phyloP scores from a whole-genome alignment of 2,329 filamentous ascomycete genomes.

The Botrytis cinerea region DNA sequence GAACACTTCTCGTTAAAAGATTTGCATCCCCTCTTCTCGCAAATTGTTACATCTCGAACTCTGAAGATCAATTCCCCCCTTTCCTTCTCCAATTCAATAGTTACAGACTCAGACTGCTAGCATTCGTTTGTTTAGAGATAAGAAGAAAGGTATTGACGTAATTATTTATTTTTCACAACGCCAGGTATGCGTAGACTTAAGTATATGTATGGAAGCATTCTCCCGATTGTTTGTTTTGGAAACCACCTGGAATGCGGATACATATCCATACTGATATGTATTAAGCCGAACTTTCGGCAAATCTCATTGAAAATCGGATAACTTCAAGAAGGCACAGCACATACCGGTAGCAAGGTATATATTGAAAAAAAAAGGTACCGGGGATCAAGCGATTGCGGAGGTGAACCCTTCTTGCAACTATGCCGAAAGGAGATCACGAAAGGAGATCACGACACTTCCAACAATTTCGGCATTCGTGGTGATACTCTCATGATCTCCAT shows the following conservation, averaged over 20 bases:
- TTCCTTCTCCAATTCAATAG: neutral
- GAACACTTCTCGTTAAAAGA: constrained; percentile 8
- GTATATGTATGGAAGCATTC: constrained; percentile 1
- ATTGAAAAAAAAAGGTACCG: neutral
- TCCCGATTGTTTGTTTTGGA: neutral
- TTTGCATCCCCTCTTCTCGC: neutral
- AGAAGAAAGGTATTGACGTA: neutral
- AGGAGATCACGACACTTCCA: neutral
- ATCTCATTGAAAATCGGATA: neutral
- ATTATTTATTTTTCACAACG: neutral
- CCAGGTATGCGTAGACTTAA: neutral
- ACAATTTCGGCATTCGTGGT: constrained; percentile 3
- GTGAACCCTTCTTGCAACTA: constrained; percentile 2
- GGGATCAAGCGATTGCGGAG: constrained; percentile 19
- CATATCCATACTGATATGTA: neutral
- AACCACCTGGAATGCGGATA: constrained; percentile 4
- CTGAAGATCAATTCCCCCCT: neutral
- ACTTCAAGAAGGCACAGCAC: neutral
- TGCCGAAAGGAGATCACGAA: constrained; percentile 1
- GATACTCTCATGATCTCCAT: neutral
- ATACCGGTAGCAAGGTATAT: neutral
- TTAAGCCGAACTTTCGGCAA: neutral
- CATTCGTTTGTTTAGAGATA: neutral
- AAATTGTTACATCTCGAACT: neutral
- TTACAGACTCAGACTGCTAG: neutral